Conservation (phyloP, 23 red algal species). For the Gracilaria caudata region DNA sequence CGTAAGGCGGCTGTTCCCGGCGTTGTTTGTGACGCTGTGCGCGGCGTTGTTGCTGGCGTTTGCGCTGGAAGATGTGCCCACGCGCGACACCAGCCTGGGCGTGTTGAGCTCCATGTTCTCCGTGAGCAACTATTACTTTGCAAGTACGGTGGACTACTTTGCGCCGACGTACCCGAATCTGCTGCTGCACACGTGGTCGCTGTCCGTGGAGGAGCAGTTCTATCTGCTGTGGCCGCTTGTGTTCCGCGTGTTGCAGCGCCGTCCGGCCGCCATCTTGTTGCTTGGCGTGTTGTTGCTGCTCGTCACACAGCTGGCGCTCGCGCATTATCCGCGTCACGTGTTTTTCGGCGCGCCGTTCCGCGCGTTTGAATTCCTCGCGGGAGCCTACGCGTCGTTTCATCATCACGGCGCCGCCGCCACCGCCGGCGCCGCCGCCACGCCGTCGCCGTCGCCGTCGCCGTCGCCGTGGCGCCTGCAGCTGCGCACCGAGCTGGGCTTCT, state of each 20-base stretch:
- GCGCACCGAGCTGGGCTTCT: not conserved
- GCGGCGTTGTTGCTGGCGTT: not conserved
- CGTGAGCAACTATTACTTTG: conserved; percentile 26
- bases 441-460: not conserved
- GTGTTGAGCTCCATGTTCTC: not conserved
- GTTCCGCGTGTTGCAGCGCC: conserved; percentile 1
- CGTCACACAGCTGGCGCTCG: not conserved
- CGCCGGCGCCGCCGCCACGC: not conserved
- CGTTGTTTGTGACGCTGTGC: conserved; percentile 36
- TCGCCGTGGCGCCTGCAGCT: not conserved
- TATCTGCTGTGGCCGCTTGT: conserved; percentile 55
- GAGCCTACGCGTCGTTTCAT: conserved; percentile 6
- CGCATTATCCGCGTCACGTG: conserved; percentile 6
- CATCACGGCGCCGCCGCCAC: too few relatives aligned
- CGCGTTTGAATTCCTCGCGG: conserved; percentile 59
- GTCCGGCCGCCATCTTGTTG: not conserved
- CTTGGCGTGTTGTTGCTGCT: conserved; percentile 2
- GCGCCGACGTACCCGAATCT: not conserved
- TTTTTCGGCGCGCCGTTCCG: conserved; percentile 68
- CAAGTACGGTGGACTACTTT: conserved; percentile 3
- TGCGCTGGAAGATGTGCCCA: not conserved
- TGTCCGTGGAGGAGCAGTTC: conserved; percentile 83
- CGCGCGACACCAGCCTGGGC: not conserved
- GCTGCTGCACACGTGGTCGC: conserved; percentile 77
- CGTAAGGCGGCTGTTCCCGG: conserved; percentile 66